Percentiles rank a stretch among this genome's conserved stretches.
phyloP scores from a whole-genome alignment of 139 green algal species.

The Deuterostichococcus epilithicus region DNA sequence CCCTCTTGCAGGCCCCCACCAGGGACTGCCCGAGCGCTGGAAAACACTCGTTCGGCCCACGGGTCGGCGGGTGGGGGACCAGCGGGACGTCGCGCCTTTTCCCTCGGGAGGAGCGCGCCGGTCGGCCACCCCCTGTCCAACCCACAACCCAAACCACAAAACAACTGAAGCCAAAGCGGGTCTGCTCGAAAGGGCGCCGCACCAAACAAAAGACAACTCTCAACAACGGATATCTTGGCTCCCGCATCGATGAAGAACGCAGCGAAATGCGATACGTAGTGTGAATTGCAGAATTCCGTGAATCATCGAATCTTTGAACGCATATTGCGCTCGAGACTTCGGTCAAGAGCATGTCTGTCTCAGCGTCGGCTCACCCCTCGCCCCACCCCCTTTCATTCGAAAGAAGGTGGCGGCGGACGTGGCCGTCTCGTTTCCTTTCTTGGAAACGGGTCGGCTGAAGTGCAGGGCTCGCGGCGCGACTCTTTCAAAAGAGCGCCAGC shows the following conservation, averaged over 20 bases:
- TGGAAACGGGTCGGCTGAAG: constrained; percentile 44
- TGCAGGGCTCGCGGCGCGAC: constrained; percentile 41
- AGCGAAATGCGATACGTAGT: constrained; percentile 94
- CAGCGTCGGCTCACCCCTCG: constrained; percentile 71
- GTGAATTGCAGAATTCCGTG: constrained; percentile 92
- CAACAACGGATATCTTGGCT: constrained; percentile 88
- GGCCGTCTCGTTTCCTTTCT: constrained; percentile 28
- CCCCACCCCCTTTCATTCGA: constrained; percentile 11
- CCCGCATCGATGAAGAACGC: constrained; percentile 90
- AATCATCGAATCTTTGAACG: constrained; percentile 94
- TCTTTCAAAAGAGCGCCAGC: constrained; percentile 10
- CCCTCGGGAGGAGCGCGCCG: not conserved
- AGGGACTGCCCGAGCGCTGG: constrained; percentile 1
- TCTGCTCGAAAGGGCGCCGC: not conserved
- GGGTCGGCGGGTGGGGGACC: constrained; percentile 1
- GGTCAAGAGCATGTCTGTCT: constrained; percentile 82
- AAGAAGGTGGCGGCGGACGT: constrained; percentile 28
- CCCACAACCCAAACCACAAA: constrained; percentile 25
- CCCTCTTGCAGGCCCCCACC: constrained; percentile 12
- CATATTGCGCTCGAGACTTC: constrained; percentile 82
- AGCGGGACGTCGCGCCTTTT: not conserved
- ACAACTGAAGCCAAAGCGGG: constrained; percentile 23
- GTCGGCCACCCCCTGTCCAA: constrained; percentile 15
- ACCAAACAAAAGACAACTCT: constrained; percentile 69
- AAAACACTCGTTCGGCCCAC: constrained; percentile 1